Evolutionary conservation across 2,329 filamentous ascomycete genomes (phyloP), one percentile per base, ranked within the genome.

Genomic region (Fusarium mundagurra): DNA sequence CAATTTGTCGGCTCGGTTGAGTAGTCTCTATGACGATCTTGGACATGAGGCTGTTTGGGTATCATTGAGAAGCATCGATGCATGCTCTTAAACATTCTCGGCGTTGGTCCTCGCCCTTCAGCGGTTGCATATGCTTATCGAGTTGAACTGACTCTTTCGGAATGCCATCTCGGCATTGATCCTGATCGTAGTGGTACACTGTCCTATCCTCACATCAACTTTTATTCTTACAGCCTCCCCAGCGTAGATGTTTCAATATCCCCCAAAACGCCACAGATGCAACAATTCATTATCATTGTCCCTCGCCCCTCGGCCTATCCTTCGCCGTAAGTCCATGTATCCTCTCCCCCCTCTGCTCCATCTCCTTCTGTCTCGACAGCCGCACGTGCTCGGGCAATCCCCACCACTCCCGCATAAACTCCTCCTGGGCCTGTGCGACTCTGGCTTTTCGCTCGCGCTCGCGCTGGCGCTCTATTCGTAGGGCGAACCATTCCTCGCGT

Each of bases 401-500:
- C 90, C 90, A 92, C 90, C 90, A 92, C 84, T 92, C 90, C 68
- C 89, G 82, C 80, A 92, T 85, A 69, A 92, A 92, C 51, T 87
- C 86, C 82, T 92, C 89, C 84, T 92, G 90, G 77, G 91, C 90
- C 61, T 86, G 84, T 73, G 88, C 88, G 77, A 90, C 85, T 68
- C 84, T 84, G 63, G 88, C 87, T 78, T 92, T 91, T 71, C 88
- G 87, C 82, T 94, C 92, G 43, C 91, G 85, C 82, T 92, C 90
- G 65, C 85, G 85, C 77, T 91, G 89, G 64, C 95, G 88, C 84
- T 94, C 90, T 77, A 94, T 87, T 59, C 94, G 89, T 73, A 90
- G 88, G 59, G 91, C 90, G 82, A 98, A 98, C 96, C 96, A 99
- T 81, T 98, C 95, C 83, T 95, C 93, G 60, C 96, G 88, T 73